Base-by-base conservation (phyloP, 2,329 filamentous ascomycete species). In the Diaporthe australafricana region DNA sequence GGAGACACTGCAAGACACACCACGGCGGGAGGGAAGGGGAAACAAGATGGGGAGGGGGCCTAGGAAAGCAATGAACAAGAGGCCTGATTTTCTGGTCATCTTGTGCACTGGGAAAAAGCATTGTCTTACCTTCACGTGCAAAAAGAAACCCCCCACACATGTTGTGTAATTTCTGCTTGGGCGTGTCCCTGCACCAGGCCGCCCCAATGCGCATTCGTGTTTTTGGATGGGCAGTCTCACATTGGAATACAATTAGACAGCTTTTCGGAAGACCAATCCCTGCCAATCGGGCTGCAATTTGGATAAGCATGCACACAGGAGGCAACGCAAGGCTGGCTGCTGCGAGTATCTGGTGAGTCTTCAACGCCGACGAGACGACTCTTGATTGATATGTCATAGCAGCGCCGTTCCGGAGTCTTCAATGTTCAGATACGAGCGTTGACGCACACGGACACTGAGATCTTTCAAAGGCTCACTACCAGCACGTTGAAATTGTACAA, bases 141-240 rank as follows among this genome's bases (percentile, higher is more conserved):
- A 16, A 25, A 55, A 35, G 7, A 30, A 30, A 3, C 52, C 48
- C 30, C 17, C 47, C 14, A 32, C 30, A 69, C 57, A 56, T 14
- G 67, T 38, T 60, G 45, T 69, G 66, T 69, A 50, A 69, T 62
- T 50, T 52, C 17, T 60, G 32, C 4, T 35, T 25, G 17, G n/a
- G 35, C 9, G 40, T 68, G 38, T 50, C 40, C 48, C 53, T 3
- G 22, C 66, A 48, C 35, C 17, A 22, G 40, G 27, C 30, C 14
- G 22, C 35, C 53, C 66, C 27, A 17, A 38, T 38, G 20, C 8
- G 4, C 30, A 17, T 20, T 38, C 20, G 22, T 56, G 27, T 12
- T 38, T 50, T 35, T 35, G 45, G 8, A 45, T 27, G 20, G 45
- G 27, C 48, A 35, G 47, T 50, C 60, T 48, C 60, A 38, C 30